A percentile compares a stretch with the other conserved stretches of the same genome.
Evolutionary conservation across 495 filamentous ascomycete genomes (phyloP).

Genomic region (Neurospora sp.): DNA sequence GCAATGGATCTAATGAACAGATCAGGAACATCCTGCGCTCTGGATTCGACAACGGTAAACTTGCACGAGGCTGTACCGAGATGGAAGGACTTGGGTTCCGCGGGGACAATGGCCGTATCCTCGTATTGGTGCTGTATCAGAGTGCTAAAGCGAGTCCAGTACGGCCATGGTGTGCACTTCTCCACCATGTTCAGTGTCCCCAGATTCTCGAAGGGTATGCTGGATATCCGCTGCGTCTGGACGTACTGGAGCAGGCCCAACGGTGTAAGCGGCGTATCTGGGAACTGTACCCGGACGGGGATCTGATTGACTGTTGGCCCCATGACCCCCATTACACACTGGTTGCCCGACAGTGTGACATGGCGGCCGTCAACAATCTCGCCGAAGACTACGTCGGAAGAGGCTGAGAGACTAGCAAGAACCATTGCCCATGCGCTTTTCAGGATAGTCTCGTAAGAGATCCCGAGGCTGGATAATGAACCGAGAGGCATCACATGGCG

Average conservation of each 20-base stretch:
- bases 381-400: constrained; percentile 39
- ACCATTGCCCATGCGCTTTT: constrained; percentile 40
- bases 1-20: constrained; percentile 30
- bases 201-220: constrained; percentile 33
- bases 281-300: constrained; percentile 33
- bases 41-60: constrained; percentile 28
- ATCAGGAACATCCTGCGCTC: constrained; percentile 28
- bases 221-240: constrained; percentile 29
- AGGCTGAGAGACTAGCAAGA: constrained; percentile 32
- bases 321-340: constrained; percentile 30
- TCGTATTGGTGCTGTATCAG: constrained; percentile 34
- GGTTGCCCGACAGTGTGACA: constrained; percentile 22
- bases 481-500: constrained; percentile 26
- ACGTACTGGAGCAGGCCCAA: constrained; percentile 30
- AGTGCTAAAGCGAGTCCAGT: constrained; percentile 39
- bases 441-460: constrained; percentile 33
- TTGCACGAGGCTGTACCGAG: constrained; percentile 30
- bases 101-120: constrained; percentile 21
- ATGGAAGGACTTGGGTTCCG: constrained; percentile 26
- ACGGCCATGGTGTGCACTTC: constrained; percentile 38
- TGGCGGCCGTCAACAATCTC: constrained; percentile 39
- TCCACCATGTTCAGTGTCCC: constrained; percentile 33
- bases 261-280: constrained; percentile 30
- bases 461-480: constrained; percentile 22
- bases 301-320: constrained; percentile 34